Conservation (phyloP, 2,329 filamentous ascomycete species). For the Fusarium sulawesiense region DNA sequence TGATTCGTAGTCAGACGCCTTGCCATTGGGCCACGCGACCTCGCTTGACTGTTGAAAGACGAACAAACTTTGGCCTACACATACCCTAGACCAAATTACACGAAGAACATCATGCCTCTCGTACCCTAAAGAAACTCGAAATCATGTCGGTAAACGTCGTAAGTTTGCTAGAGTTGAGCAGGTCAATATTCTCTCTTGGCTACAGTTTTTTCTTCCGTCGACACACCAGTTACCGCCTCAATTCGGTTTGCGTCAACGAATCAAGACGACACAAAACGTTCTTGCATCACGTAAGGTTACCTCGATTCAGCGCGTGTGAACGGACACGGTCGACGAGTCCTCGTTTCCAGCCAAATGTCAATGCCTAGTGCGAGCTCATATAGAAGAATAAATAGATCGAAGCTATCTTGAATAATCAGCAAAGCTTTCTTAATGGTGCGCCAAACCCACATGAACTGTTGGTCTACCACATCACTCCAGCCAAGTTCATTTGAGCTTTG, state of each 20-base stretch:
- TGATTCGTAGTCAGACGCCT: slow-evolving; percentile 52
- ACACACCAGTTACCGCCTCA: not conserved
- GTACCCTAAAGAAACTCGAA: not conserved
- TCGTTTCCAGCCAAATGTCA: not conserved
- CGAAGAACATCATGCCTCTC: not conserved
- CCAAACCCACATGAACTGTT: not conserved
- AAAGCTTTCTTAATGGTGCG: not conserved
- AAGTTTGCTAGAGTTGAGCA: not conserved
- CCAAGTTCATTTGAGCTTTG: too few relatives aligned
- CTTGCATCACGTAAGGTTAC: accelerated
- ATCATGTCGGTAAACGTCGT: not conserved
- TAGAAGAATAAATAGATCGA: not conserved
- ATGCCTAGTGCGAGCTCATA: not conserved
- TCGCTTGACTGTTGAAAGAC: accelerated
- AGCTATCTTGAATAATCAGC: not conserved
- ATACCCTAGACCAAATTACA: not conserved
- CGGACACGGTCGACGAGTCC: not conserved
- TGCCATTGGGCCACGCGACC: slow-evolving; percentile 49
- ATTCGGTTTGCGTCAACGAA: not conserved
- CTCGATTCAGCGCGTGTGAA: too few relatives aligned
- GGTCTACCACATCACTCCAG: too few relatives aligned
- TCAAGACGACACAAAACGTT: not conserved
- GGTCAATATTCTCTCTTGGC: not conserved
- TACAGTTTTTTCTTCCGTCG: not conserved
- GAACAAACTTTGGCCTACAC: not conserved